A percentile compares a stretch with the other conserved stretches of the same genome.
Evolutionary conservation across 345 rosid genomes (phyloP).

Genomic region (Sisymbrium altissimum): DNA sequence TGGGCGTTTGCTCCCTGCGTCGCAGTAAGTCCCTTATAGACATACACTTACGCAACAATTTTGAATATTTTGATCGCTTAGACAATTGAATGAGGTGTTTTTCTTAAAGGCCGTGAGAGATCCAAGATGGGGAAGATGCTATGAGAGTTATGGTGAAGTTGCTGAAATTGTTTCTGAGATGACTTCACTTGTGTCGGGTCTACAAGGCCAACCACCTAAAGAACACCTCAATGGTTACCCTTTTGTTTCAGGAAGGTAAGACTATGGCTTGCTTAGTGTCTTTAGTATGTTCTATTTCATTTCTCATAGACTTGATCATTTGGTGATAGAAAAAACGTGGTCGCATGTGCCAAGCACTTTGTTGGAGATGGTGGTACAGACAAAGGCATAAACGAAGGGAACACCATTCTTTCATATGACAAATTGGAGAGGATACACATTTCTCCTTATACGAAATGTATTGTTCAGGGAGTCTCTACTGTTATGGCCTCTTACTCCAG

Average conservation of each 20-base stretch:
- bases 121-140: conserved; percentile 87
- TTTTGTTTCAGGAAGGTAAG: conserved; percentile 70
- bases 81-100: not conserved
- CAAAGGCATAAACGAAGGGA: conserved; percentile 72
- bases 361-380: conserved; percentile 94
- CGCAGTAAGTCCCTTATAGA: conserved; percentile 51
- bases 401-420: conserved; percentile 55
- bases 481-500: conserved; percentile 85
- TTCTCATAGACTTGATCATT: conserved; percentile 18
- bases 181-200: conserved; percentile 54
- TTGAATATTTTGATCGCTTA: not conserved
- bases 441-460: conserved; percentile 68
- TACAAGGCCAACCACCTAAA: conserved; percentile 78
- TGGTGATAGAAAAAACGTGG: conserved; percentile 54
- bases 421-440: conserved; percentile 68
- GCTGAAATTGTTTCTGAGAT: conserved; percentile 59
- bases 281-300: not conserved
- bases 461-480: conserved; percentile 67
- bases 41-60: not conserved
- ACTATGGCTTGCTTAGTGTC: not conserved
- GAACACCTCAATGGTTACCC: conserved; percentile 74
- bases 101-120: conserved; percentile 46
- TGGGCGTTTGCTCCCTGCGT: conserved; percentile 85
- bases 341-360: conserved; percentile 93
- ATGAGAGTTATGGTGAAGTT: conserved; percentile 78